phyloP scores from a whole-genome alignment of 2,329 filamentous ascomycete species.

The Colletotrichum graminicola region DNA sequence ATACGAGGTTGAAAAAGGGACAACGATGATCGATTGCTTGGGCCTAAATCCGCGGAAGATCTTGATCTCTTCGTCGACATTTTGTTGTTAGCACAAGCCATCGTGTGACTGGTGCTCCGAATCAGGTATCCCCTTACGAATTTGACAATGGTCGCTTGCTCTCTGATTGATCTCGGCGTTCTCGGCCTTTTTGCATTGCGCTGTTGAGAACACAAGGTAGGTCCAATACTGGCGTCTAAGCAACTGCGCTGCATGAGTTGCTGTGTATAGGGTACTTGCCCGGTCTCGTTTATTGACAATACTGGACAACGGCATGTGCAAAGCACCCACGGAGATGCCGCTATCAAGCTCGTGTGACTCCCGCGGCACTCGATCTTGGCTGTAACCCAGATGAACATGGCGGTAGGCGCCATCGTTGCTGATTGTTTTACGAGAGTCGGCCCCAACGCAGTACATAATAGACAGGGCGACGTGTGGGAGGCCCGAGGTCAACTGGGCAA shows the following conservation, averaged over 20 bases:
- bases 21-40: slow-evolving; percentile 22
- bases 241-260: not conserved
- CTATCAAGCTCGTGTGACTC: not conserved
- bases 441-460: not conserved
- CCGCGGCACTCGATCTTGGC: not conserved
- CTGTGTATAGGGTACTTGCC: too few species aligned
- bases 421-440: not conserved
- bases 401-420: not conserved
- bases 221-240: not conserved
- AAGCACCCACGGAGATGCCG: not conserved
- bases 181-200: slow-evolving; percentile 7
- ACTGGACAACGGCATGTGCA: not conserved
- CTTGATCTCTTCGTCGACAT: not conserved
- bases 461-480: not conserved
- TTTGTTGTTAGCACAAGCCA: slow-evolving; percentile 19
- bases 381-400: not conserved
- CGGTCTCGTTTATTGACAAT: slow-evolving; percentile 4
- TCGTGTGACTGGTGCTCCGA: slow-evolving; percentile 3
- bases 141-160: not conserved
- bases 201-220: slow-evolving; percentile 4
- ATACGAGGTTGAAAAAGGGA: slow-evolving; percentile 38
- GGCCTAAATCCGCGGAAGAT: not conserved
- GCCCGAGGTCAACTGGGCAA: not conserved
- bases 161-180: slow-evolving; percentile 15
- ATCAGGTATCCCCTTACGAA: not conserved